Evolutionary conservation across 1,139 yeast genomes (phyloP).

Genomic region (Geotrichum siamense): DNA sequence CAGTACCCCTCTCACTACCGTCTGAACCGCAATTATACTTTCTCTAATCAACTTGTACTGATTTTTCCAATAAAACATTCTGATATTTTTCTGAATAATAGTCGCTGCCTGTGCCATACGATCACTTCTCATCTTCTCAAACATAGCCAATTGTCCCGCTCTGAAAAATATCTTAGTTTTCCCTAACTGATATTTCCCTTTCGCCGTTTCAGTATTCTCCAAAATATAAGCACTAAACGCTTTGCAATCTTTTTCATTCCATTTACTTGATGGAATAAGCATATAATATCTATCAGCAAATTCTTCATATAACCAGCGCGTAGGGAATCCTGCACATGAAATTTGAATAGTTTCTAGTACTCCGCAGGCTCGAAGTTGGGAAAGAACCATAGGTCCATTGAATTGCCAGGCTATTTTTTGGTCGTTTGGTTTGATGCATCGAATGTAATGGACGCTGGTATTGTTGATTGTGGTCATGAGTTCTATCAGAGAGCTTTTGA

Average conservation of each 20-base stretch:
- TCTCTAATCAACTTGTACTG: conserved; percentile 49
- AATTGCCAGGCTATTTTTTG: conserved; percentile 93
- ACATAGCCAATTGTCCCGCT: conserved; percentile 84
- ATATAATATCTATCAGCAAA: conserved; percentile 87
- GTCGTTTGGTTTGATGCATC: conserved; percentile 96
- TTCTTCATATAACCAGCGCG: conserved; percentile 92
- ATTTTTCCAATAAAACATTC: conserved; percentile 58
- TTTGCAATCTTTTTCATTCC: conserved; percentile 57
- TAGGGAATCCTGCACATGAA: conserved; percentile 97
- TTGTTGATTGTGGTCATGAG: conserved; percentile 89
- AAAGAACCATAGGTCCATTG: conserved; percentile 89
- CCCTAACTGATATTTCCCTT: conserved; percentile 69
- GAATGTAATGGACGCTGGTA: conserved; percentile 91
- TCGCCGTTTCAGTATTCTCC: conserved; percentile 53
- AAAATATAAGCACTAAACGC: conserved; percentile 64
- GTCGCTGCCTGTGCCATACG: conserved; percentile 72
- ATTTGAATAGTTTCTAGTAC: conserved; percentile 93
- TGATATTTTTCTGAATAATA: conserved; percentile 77
- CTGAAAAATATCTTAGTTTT: conserved; percentile 83
- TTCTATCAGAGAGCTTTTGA: conserved; percentile 85
- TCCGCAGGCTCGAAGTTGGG: conserved; percentile 98
- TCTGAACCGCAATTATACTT: conserved; percentile 54
- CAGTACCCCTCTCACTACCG: conserved; percentile 54
- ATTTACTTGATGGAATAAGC: conserved; percentile 61
- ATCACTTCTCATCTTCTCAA: conserved; percentile 78